Evolutionary conservation across 2,329 filamentous ascomycete genomes (phyloP), one percentile per base, ranked within the genome.

Genomic region (Coniosporium tulheliwenetii): DNA sequence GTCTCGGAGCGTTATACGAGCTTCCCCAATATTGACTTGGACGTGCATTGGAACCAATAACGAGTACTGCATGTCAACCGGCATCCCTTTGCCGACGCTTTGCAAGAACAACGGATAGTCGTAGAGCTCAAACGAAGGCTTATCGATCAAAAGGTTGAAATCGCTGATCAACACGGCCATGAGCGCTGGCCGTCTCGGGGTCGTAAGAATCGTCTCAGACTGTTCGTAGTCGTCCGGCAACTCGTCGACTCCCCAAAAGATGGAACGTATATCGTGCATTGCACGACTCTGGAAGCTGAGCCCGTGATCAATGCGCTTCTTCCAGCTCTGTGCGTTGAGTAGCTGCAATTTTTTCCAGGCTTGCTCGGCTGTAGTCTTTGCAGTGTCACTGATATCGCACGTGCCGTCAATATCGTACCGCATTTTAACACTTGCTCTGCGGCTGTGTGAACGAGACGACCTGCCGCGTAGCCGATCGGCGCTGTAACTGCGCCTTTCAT

Each of bases 61-160:
- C 8, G 85, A 79, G 57, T 96, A 98, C 53, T 89, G 69, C 74
- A 86, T 98, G 52, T 93, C 80, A 46, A 77, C 71, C 1, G 91
- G 91, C 77, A 98, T 93, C 1, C 91, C 91, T 63, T 98, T 98
- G n/a, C 91, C 91, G 43, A 96, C 79, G 38, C 77, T 75, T 54
- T 95, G 74, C 19, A 98, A 66, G 55, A 93, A 98, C 12, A 81
- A 74, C 0, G 89, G 83, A 41, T 89, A 76, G 10, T 94, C 79
- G 2, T 75, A 69, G 44, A 93, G 66, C 0, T 86, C 81, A 55
- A 98, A 98, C 0, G 84, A 89, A 1, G 91, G 91, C 57, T 94
- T 95, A 59, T 96, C 91, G 44, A 98, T 70, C 30, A 77, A 68
- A 41, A 98, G 70, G 47, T 89, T 81, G 30, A 98, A 66, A 55